phyloP scores from a whole-genome alignment of 1,284 basidiomycete species.

The Apiotrichum mycotoxinovorans region DNA sequence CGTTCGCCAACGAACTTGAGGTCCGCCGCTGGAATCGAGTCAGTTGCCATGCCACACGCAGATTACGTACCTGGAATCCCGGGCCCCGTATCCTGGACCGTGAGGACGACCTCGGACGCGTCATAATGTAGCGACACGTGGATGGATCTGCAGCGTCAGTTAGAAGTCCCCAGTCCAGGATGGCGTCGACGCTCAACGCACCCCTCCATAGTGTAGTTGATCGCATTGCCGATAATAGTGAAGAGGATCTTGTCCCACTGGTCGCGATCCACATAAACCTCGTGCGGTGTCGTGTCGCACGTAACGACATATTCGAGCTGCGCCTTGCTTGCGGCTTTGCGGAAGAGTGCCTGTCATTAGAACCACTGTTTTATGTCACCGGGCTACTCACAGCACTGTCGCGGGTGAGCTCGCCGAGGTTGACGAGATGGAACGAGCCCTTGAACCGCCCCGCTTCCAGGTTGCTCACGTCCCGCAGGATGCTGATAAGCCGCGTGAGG shows the following conservation, averaged over 20 bases:
- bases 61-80: slow-evolving; percentile 42
- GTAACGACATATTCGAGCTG: slow-evolving; percentile 45
- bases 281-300: slow-evolving; percentile 36
- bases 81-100: slow-evolving; percentile 50
- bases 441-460: slow-evolving; percentile 45
- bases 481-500: slow-evolving; percentile 44
- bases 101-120: slow-evolving; percentile 27
- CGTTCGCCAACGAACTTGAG: slow-evolving; percentile 44
- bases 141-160: slow-evolving; percentile 17
- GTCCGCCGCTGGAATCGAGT: slow-evolving; percentile 36
- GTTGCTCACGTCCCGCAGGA: slow-evolving; percentile 47
- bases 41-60: too few species aligned
- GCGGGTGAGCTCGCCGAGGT: slow-evolving; percentile 46
- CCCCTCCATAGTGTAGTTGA: slow-evolving; percentile 45
- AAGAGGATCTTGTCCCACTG: slow-evolving; percentile 53
- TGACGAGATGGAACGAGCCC: slow-evolving; percentile 45
- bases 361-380: background rate
- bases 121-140: slow-evolving; percentile 31
- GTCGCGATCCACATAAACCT: slow-evolving; percentile 48
- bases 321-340: slow-evolving; percentile 34
- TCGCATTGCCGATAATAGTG: slow-evolving; percentile 49
- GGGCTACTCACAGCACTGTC: slow-evolving; percentile 41
- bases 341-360: slow-evolving; percentile 40
- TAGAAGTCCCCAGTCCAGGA: too few species aligned
- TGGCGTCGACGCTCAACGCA: slow-evolving; percentile 6